These are phyloP conservation scores for Candolleomyces eurysporus DNA, from an alignment of 768 basidiomycete genomes.

Conservation along the genomic window DNA sequence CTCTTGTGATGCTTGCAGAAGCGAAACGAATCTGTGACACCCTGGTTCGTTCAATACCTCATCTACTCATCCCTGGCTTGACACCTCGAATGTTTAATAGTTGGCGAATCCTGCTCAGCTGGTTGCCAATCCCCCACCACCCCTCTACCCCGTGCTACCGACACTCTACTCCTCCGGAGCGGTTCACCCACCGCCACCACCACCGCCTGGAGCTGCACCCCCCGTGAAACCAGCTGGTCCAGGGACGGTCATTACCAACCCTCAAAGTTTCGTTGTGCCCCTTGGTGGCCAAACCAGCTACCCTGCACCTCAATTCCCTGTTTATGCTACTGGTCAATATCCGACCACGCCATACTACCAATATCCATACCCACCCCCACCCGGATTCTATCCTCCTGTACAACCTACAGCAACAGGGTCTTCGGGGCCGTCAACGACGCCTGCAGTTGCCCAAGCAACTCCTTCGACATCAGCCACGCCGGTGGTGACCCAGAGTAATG, in stretches of 20 bases:
- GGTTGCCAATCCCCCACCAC: constrained; percentile 56
- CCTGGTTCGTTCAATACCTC: constrained; percentile 44
- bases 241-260: constrained; percentile 61
- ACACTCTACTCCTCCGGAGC: constrained; percentile 29
- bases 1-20: constrained; percentile 68
- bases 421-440: not conserved
- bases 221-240: constrained; percentile 11
- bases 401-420: constrained; percentile 13
- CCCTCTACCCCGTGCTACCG: constrained; percentile 49
- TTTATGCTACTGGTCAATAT: constrained; percentile 45
- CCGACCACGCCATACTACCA: constrained; percentile 66
- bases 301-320: constrained; percentile 43
- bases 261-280: constrained; percentile 71
- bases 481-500: not conserved
- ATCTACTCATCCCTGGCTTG: not conserved
- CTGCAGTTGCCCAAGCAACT: not conserved
- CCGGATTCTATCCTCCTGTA: not conserved
- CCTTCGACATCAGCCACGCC: constrained; percentile 22
- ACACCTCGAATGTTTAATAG: constrained; percentile 34
- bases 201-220: constrained; percentile 27
- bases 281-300: constrained; percentile 51
- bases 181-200: constrained; percentile 26
- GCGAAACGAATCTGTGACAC: constrained; percentile 78
- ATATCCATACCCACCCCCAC: constrained; percentile 34
- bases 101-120: constrained; percentile 73